Evolutionary conservation across 2,329 filamentous ascomycete species (phyloP).

Genomic region (Penicillium olsonii): DNA sequence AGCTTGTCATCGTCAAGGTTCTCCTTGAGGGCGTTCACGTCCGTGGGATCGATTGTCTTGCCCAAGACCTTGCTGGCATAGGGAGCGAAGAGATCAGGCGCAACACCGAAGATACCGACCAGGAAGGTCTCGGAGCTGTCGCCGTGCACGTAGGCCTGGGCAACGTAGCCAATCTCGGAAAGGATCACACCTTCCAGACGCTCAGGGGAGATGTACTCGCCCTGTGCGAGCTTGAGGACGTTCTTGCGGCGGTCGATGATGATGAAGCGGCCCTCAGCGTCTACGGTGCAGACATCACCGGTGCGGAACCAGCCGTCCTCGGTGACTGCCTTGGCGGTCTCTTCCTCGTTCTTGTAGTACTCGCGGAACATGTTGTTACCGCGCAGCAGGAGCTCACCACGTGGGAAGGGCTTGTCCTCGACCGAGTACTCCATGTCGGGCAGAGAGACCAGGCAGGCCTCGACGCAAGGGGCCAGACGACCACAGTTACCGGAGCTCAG

Average conservation of each 20-base stretch:
- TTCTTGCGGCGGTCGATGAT: slow-evolving; percentile 99
- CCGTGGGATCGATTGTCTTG: slow-evolving; percentile 62
- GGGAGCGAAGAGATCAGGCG: slow-evolving; percentile 77
- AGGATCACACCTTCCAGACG: slow-evolving; percentile 94
- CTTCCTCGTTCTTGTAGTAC: slow-evolving; percentile 87
- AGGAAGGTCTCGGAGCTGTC: slow-evolving; percentile 79
- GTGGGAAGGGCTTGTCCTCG: slow-evolving; percentile 83
- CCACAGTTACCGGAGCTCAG: slow-evolving; percentile 80
- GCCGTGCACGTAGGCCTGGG: slow-evolving; percentile 86
- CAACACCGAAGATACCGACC: slow-evolving; percentile 84
- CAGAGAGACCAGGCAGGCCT: slow-evolving; percentile 80
- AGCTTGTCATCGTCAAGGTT: slow-evolving; percentile 71
- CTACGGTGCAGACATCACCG: slow-evolving; percentile 85
- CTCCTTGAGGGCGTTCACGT: slow-evolving; percentile 66
- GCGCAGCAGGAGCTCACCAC: slow-evolving; percentile 84
- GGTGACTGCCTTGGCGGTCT: slow-evolving; percentile 80
- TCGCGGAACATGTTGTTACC: slow-evolving; percentile 78
- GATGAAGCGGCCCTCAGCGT: slow-evolving; percentile 80
- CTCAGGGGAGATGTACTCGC: slow-evolving; percentile 97
- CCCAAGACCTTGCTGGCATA: slow-evolving; percentile 78
- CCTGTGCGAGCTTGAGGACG: slow-evolving; percentile 96
- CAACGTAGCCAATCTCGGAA: slow-evolving; percentile 74
- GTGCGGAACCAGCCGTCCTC: slow-evolving; percentile 96
- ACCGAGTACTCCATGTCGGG: slow-evolving; percentile 92
- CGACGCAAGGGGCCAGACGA: slow-evolving; percentile 64